These are phyloP conservation scores for Hanseniaspora vineae DNA, from an alignment of 805 yeast genomes.

Conservation along the genomic window DNA sequence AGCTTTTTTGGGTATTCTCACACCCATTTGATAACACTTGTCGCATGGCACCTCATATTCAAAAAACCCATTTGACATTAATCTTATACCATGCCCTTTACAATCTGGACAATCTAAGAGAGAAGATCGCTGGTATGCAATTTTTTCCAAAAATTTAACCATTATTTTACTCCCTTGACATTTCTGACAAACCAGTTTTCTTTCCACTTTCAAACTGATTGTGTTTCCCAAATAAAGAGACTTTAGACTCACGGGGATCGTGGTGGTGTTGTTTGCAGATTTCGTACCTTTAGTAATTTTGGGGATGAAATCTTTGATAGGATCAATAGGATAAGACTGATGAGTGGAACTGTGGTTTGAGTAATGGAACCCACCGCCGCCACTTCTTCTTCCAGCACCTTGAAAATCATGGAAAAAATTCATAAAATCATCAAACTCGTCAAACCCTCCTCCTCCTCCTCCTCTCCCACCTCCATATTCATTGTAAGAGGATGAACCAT, in stretches of 20 bases:
- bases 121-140: background rate
- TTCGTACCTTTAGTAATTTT: background rate
- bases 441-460: background rate
- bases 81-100: conserved; percentile 55
- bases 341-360: background rate
- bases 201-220: conserved; percentile 55
- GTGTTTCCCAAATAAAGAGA: conserved; percentile 75
- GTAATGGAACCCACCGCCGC: background rate
- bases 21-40: background rate
- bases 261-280: background rate
- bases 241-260: conserved; percentile 20
- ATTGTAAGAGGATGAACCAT: background rate
- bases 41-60: background rate
- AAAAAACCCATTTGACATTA: conserved; percentile 9
- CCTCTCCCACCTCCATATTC: no score
- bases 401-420: conserved; percentile 42
- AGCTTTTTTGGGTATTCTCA: conserved; percentile 35
- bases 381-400: background rate
- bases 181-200: conserved; percentile 56
- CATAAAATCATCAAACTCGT: conserved; percentile 63
- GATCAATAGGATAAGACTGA: background rate
- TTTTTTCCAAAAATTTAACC: background rate
- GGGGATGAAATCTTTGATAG: background rate
- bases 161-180: conserved; percentile 44
- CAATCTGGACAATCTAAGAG: conserved; percentile 44